Percentiles rank a stretch among this genome's conserved stretches.
phyloP scores from a whole-genome alignment of 257 asterid species.

The Petunia axillaris region DNA sequence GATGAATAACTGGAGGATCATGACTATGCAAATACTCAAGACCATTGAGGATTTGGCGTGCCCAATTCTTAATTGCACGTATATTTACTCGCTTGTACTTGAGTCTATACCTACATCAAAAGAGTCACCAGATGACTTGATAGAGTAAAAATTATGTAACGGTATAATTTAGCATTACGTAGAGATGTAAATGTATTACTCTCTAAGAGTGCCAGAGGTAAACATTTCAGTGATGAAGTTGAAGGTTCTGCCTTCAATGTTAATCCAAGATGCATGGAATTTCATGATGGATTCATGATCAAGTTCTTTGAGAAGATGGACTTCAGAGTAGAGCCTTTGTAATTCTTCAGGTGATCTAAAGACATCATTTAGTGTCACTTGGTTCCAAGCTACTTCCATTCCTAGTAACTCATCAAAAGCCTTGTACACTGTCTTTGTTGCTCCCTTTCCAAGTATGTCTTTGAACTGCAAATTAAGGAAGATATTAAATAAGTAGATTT shows the following conservation, averaged over 20 bases:
- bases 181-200: constrained; percentile 41
- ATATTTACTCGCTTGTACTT: constrained; percentile 52
- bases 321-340: constrained; percentile 77
- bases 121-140: no score
- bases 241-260: constrained; percentile 57
- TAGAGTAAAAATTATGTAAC: no score
- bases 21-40: constrained; percentile 67
- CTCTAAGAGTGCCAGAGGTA: constrained; percentile 86
- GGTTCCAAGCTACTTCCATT: constrained; percentile 90
- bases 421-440: constrained; percentile 68
- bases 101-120: constrained; percentile 56
- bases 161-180: background rate
- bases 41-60: constrained; percentile 71
- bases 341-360: constrained; percentile 56
- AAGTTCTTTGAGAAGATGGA: constrained; percentile 70
- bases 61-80: constrained; percentile 69
- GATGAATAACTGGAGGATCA: constrained; percentile 81
- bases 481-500: background rate
- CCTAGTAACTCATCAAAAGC: constrained; percentile 77
- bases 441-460: constrained; percentile 87
- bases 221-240: constrained; percentile 84
- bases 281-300: constrained; percentile 66
- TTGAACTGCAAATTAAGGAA: constrained; percentile 49
- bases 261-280: constrained; percentile 67
- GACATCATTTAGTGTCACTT: constrained; percentile 55